Conservation (phyloP, 2,329 filamentous ascomycete species). For the Curvularia sp. region DNA sequence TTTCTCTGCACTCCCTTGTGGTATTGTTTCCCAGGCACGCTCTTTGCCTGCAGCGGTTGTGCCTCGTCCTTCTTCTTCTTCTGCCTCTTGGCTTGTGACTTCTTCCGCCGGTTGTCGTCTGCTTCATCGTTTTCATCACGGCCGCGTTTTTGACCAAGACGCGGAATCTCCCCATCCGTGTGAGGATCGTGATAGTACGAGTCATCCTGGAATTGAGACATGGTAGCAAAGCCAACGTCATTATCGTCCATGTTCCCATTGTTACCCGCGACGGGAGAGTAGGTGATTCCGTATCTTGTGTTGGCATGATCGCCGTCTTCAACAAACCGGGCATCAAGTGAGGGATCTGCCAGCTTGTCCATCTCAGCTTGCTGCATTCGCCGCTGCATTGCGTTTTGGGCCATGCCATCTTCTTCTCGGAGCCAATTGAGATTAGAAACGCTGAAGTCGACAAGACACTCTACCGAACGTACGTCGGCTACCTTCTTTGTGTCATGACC, state of each 20-base stretch:
- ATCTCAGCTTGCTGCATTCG: conserved; percentile 62
- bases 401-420: conserved; percentile 58
- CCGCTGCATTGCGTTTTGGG: conserved; percentile 56
- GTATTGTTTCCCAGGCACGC: conserved; percentile 56
- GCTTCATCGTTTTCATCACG: conserved; percentile 41
- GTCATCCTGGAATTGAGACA: conserved; percentile 22
- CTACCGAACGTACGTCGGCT: conserved; percentile 88
- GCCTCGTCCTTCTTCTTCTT: conserved; percentile 46
- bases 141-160: conserved; percentile 43
- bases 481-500: conserved; percentile 91
- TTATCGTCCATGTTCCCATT: conserved; percentile 37
- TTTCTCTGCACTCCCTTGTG: conserved; percentile 57
- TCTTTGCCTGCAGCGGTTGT: conserved; percentile 49
- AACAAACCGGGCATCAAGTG: conserved; percentile 55
- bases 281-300: conserved; percentile 52
- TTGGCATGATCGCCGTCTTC: conserved; percentile 51
- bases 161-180: conserved; percentile 39
- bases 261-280: conserved; percentile 48
- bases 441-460: conserved; percentile 88
- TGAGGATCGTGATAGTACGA: conserved; percentile 38
- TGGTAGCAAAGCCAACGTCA: conserved; percentile 14
- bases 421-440: conserved; percentile 89
- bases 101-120: conserved; percentile 26
- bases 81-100: conserved; percentile 34
- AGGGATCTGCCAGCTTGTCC: conserved; percentile 57